A percentile compares a stretch with the other conserved stretches of the same genome.
Conservation (phyloP, 2,329 filamentous ascomycete species). For the Cytospora piceicola region DNA sequence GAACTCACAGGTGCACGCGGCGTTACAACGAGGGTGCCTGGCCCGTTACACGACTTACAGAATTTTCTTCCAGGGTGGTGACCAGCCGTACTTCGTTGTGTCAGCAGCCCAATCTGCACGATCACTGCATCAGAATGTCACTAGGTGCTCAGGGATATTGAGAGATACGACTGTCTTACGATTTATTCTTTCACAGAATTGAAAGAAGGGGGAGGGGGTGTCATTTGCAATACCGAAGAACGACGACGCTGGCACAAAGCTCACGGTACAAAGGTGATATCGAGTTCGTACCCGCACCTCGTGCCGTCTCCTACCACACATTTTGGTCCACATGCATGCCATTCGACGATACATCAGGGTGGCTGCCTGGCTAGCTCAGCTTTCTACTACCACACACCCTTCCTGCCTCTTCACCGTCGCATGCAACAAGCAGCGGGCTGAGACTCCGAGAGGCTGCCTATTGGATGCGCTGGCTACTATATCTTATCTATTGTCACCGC, state of each 20-base stretch:
- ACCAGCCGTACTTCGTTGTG: constrained; percentile 5
- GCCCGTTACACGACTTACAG: constrained; percentile 19
- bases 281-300: constrained; percentile 9
- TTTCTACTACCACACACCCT: constrained; percentile 15
- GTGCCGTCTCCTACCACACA: constrained; percentile 14
- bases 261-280: constrained; percentile 1
- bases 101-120: background rate
- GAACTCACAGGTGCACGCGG: constrained; percentile 14
- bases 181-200: background rate
- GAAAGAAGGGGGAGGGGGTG: background rate
- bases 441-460: constrained; percentile 12
- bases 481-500: constrained; percentile 5
- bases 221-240: background rate
- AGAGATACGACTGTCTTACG: background rate
- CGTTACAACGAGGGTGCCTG: constrained; percentile 6
- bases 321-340: constrained; percentile 20
- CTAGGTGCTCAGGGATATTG: background rate
- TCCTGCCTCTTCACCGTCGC: constrained; percentile 17
- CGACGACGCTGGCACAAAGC: background rate
- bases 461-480: constrained; percentile 12
- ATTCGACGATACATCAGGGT: constrained; percentile 26
- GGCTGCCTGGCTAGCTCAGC: constrained; percentile 27
- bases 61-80: constrained; percentile 14
- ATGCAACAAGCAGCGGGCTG: constrained; percentile 11
- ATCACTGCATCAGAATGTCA: background rate